Evolutionary conservation across 73 alveolate species (phyloP).

Genomic region (Paramecium sexaurelia): DNA sequence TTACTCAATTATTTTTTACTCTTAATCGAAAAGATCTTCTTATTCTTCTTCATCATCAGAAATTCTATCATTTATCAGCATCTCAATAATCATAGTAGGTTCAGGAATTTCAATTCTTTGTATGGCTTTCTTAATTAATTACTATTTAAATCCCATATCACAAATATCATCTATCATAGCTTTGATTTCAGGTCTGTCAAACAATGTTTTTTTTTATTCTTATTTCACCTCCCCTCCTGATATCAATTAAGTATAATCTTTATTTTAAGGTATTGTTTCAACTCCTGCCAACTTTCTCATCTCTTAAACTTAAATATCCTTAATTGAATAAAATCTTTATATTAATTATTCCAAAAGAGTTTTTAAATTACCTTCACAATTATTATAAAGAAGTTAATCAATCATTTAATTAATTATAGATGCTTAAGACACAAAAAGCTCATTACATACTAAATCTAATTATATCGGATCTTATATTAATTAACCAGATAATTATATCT

Average conservation of each 20-base stretch:
- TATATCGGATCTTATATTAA: background rate
- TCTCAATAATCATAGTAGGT: constrained; percentile 41
- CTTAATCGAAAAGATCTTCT: constrained; percentile 7
- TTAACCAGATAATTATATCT: background rate
- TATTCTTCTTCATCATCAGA: constrained; percentile 56
- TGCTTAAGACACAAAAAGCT: background rate
- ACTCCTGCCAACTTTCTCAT: background rate
- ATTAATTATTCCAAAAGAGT: background rate
- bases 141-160: constrained; percentile 10
- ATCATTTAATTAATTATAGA: background rate
- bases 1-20: background rate
- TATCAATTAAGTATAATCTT: background rate
- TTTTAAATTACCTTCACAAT: constrained; percentile 1
- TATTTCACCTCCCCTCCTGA: background rate
- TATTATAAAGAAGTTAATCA: background rate
- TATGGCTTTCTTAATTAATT: constrained; percentile 4
- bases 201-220: background rate
- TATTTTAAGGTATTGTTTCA: background rate
- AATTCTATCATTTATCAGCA: constrained; percentile 5
- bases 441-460: background rate
- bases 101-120: constrained; percentile 41
- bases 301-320: background rate
- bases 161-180: background rate
- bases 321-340: background rate
- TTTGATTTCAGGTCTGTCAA: constrained; percentile 45